Conservation (phyloP, 768 basidiomycete species). For the Lyophyllum shimeji region DNA sequence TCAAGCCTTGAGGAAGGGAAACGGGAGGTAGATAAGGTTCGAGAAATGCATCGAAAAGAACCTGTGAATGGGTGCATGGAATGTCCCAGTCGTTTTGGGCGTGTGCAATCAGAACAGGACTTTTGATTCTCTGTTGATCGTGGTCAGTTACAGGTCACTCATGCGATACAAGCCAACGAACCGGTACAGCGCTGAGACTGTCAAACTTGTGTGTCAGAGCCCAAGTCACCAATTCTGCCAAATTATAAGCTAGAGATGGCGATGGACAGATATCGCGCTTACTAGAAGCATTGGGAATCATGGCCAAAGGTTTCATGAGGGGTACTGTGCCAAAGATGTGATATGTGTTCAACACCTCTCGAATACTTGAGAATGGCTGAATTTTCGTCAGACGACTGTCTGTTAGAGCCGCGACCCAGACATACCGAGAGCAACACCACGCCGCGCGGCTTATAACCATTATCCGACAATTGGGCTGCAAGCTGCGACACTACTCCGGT, state of each 20-base stretch:
- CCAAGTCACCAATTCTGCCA: conserved; percentile 36
- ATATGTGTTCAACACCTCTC: conserved; percentile 68
- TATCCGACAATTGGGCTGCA: conserved; percentile 45
- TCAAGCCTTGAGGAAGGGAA: conserved; percentile 25
- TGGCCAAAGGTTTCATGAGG: conserved; percentile 66
- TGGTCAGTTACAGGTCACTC: neutral
- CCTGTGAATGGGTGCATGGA: conserved; percentile 68
- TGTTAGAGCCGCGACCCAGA: conserved; percentile 18
- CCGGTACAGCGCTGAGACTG: conserved; percentile 60
- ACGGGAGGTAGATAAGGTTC: conserved; percentile 58
- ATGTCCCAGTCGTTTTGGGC: conserved; percentile 81
- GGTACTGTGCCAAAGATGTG: conserved; percentile 66
- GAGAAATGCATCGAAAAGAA: conserved; percentile 71
- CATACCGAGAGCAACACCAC: conserved; percentile 49
- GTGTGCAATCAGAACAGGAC: conserved; percentile 73
- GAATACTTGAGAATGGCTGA: conserved; percentile 61
- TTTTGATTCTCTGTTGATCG: conserved; percentile 55
- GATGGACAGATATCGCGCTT: conserved; percentile 22
- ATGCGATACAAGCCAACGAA: conserved; percentile 29
- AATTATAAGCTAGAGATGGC: neutral
- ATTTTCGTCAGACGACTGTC: conserved; percentile 37
- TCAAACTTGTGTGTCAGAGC: conserved; percentile 53
- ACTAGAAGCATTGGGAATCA: conserved; percentile 67
- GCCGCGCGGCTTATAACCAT: conserved; percentile 40
- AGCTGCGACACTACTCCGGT: conserved; percentile 71